phyloP scores from a whole-genome alignment of 257 asterid genomes.

The Scutellaria minor region DNA sequence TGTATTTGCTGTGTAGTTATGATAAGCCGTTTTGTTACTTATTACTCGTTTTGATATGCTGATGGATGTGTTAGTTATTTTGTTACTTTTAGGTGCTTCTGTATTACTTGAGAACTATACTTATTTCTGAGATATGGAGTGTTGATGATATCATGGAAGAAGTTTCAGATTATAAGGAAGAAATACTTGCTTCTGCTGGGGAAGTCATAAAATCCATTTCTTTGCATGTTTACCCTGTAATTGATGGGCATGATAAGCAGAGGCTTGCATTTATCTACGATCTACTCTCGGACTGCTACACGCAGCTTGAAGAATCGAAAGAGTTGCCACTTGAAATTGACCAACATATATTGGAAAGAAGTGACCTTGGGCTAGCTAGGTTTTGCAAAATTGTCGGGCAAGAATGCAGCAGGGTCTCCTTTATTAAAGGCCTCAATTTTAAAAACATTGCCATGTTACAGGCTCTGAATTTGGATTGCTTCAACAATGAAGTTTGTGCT shows the following conservation, averaged over 20 bases:
- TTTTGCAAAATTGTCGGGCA: slow-evolving; percentile 62
- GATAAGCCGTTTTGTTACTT: slow-evolving; percentile 6
- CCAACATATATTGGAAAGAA: slow-evolving; percentile 39
- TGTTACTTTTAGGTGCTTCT: slow-evolving; percentile 72
- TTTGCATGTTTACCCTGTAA: slow-evolving; percentile 64
- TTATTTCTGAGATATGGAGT: slow-evolving; percentile 79
- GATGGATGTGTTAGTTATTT: slow-evolving; percentile 24
- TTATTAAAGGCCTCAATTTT: slow-evolving; percentile 66
- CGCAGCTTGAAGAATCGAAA: slow-evolving; percentile 52
- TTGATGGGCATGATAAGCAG: slow-evolving; percentile 85
- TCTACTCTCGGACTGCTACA: slow-evolving; percentile 83
- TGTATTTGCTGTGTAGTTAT: slow-evolving; percentile 21
- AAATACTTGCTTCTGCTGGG: slow-evolving; percentile 63
- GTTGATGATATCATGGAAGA: slow-evolving; percentile 68
- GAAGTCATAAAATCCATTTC: slow-evolving; percentile 65
- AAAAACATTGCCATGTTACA: slow-evolving; percentile 80
- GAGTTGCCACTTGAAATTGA: slow-evolving; percentile 43
- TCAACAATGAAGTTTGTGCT: slow-evolving; percentile 70
- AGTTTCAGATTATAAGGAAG: slow-evolving; percentile 60
- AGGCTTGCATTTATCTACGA: slow-evolving; percentile 78
- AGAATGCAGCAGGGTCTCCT: slow-evolving; percentile 81
- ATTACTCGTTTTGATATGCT: slow-evolving; percentile 24
- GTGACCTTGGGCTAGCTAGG: slow-evolving; percentile 47
- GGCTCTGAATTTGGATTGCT: slow-evolving; percentile 69
- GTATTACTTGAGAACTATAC: slow-evolving; percentile 66